Conservation (phyloP, 108 stramenopile genomes). For the Discostella stelligeroides region DNA sequence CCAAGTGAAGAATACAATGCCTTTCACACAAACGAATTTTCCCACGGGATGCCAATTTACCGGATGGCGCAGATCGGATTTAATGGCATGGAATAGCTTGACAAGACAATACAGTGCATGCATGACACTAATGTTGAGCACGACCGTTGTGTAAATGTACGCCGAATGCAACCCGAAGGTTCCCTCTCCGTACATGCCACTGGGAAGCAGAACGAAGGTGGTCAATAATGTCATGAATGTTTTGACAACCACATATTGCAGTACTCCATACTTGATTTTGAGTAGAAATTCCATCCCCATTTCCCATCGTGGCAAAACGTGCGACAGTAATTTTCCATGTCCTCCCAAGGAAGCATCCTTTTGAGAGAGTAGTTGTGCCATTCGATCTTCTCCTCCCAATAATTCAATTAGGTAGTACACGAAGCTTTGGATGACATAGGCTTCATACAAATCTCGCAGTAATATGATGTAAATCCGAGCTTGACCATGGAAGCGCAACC, state of each 20-base stretch:
- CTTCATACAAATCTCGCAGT: slow-evolving; percentile 77
- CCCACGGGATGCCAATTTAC: slow-evolving; percentile 90
- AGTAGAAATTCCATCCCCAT: slow-evolving; percentile 85
- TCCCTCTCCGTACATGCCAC: slow-evolving; percentile 85
- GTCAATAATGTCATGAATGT: slow-evolving; percentile 65
- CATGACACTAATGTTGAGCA: slow-evolving; percentile 84
- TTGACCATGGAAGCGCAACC: slow-evolving; percentile 52
- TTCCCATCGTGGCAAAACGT: slow-evolving; percentile 64
- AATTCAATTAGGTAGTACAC: slow-evolving; percentile 72
- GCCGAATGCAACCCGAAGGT: slow-evolving; percentile 64
- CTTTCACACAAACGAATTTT: slow-evolving; percentile 97
- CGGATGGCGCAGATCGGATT: slow-evolving; percentile 75
- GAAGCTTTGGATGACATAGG: slow-evolving; percentile 79
- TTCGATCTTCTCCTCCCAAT: slow-evolving; percentile 68
- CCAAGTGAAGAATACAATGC: slow-evolving; percentile 97
- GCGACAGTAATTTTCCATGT: slow-evolving; percentile 52
- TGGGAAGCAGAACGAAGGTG: slow-evolving; percentile 68
- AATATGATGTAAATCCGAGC: slow-evolving; percentile 61
- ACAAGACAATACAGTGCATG: slow-evolving; percentile 95
- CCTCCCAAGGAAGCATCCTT: slow-evolving; percentile 57
- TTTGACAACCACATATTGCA: slow-evolving; percentile 96
- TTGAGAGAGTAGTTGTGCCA: slow-evolving; percentile 59
- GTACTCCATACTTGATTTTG: slow-evolving; percentile 88
- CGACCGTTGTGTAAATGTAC: slow-evolving; percentile 79
- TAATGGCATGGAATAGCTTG: slow-evolving; percentile 86